Conservation (phyloP, 768 basidiomycete genomes). For the Amanita pseudoporphyria region DNA sequence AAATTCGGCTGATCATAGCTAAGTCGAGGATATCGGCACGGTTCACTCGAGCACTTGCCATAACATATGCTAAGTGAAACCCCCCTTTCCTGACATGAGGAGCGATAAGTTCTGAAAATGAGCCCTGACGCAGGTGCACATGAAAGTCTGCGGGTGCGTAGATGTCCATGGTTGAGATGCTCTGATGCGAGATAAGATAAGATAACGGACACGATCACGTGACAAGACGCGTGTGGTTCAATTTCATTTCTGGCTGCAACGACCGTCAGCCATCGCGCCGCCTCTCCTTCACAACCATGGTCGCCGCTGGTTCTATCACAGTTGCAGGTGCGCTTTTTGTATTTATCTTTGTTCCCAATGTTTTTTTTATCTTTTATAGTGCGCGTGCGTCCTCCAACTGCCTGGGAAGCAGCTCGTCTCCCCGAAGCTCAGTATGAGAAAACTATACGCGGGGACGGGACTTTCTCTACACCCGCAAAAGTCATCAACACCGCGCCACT, state of each 20-base stretch:
- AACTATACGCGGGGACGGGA: conserved; percentile 75
- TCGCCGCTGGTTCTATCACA: conserved; percentile 79
- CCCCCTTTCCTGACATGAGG: conserved; percentile 89
- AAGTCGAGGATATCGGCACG: conserved; percentile 8
- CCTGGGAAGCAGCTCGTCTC: conserved; percentile 78
- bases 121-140: conserved; percentile 90
- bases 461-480: conserved; percentile 60
- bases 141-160: conserved; percentile 51
- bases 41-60: conserved; percentile 45
- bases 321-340: conserved; percentile 54
- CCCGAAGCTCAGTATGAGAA: conserved; percentile 67
- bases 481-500: conserved; percentile 46
- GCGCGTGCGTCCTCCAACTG: conserved; percentile 81
- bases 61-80: conserved; percentile 88
- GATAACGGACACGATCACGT: conserved; percentile 23
- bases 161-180: conserved; percentile 26
- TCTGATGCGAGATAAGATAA: conserved; percentile 20
- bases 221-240: conserved; percentile 29
- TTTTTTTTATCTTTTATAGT: conserved; percentile 36
- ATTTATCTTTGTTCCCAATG: conserved; percentile 9
- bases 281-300: conserved; percentile 35
- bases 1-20: conserved; percentile 68
- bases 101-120: conserved; percentile 71
- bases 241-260: conserved; percentile 12
- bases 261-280: conserved; percentile 9